Percentiles rank a stretch among this genome's conserved stretches.
Evolutionary conservation across 2,329 filamentous ascomycete species (phyloP).

Genomic region (Scortechinia acanthostroma): DNA sequence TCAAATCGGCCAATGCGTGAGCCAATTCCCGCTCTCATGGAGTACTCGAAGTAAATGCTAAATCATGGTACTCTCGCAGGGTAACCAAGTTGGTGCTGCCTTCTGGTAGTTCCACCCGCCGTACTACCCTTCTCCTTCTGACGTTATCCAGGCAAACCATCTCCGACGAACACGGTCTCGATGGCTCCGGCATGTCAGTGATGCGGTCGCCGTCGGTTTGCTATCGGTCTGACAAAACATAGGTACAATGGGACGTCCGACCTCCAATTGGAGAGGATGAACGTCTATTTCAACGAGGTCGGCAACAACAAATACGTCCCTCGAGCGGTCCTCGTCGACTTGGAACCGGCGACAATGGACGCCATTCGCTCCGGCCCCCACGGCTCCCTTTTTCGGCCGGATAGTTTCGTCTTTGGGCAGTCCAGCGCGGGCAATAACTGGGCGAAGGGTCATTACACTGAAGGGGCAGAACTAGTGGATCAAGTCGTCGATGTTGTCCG

Average conservation of each 20-base stretch:
- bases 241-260: conserved; percentile 97
- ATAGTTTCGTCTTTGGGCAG: conserved; percentile 99
- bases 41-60: conserved; percentile 9
- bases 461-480: conserved; percentile 98
- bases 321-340: conserved; percentile 96
- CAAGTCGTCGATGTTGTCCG: conserved; percentile 96
- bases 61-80: conserved; percentile 45
- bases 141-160: conserved; percentile 60
- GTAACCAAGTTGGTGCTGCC: conserved; percentile 99
- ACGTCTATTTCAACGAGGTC: conserved; percentile 97
- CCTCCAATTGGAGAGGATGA: conserved; percentile 99
- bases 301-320: conserved; percentile 96
- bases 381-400: conserved; percentile 97
- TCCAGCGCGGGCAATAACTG: conserved; percentile 99
- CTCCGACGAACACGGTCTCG: conserved; percentile 89
- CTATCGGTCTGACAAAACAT: conserved; percentile 19
- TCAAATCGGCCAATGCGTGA: conserved; percentile 99
- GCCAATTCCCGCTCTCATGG: conserved; percentile 21
- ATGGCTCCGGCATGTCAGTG: conserved; percentile 89
- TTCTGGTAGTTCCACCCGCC: conserved; percentile 68
- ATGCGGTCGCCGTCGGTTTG: conserved; percentile 5
- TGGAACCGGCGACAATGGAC: conserved; percentile 99
- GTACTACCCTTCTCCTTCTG: conserved; percentile 6
- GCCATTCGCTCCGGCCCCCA: conserved; percentile 96
- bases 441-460: conserved; percentile 99